Evolutionary conservation across 306 rosid genomes (phyloP).

Genomic region (peach (Prunus persica)): Prunus_persica_NCBIv2 NC_034012.1:13815501-13816000

Average conservation of each 20-base stretch:
- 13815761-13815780: background rate
- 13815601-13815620: too few species aligned
- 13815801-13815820: too few species aligned
- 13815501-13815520: too few species aligned
- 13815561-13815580: too few species aligned
- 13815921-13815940: background rate
- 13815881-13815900: background rate
- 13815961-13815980: background rate
- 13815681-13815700: background rate
- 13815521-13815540: too few species aligned
- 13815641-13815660: background rate
- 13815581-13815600: too few species aligned
- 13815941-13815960: background rate
- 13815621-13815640: background rate
- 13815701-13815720: background rate
- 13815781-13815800: background rate
- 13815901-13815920: background rate
- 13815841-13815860: background rate
- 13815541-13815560: too few species aligned
- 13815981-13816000: background rate
- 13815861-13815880: background rate
- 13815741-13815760: background rate
- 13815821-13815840: background rate
- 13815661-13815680: background rate
- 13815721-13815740: conserved; percentile 8